These are phyloP conservation scores for Taphrina populina DNA, from an alignment of 1,139 yeast genomes.

Conservation along the genomic window DNA sequence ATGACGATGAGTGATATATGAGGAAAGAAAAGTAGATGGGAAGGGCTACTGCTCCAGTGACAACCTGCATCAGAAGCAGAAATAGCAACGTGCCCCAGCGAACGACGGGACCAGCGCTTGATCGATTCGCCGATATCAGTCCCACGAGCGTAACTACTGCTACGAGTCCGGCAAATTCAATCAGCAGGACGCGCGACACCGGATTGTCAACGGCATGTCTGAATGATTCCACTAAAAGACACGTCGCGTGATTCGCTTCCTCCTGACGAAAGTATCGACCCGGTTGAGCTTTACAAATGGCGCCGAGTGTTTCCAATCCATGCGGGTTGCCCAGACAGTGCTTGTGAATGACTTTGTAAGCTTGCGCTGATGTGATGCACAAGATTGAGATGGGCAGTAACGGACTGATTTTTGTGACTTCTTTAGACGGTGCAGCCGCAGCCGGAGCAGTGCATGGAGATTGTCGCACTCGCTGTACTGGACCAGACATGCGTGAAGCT, in stretches of 20 bases:
- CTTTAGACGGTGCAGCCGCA: neutral
- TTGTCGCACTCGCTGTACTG: no score
- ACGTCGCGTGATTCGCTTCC: constrained; percentile 1
- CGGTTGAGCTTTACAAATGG: neutral
- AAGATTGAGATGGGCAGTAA: constrained; percentile 24
- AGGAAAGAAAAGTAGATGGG: constrained; percentile 21
- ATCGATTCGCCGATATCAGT: constrained; percentile 18
- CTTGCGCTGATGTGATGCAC: constrained; percentile 10
- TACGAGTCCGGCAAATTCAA: constrained; percentile 8
- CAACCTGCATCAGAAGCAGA: constrained; percentile 8
- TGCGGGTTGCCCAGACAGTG: constrained; percentile 3
- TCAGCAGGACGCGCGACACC: constrained; percentile 1
- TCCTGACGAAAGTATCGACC: constrained; percentile 4
- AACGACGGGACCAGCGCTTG: constrained; percentile 20
- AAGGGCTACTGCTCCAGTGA: constrained; percentile 9
- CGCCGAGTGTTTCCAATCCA: neutral
- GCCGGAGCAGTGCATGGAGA: no score
- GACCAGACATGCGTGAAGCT: no score
- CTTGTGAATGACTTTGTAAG: constrained; percentile 16
- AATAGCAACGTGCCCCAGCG: constrained; percentile 12
- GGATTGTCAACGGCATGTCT: constrained; percentile 11
- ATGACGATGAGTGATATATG: constrained; percentile 12
- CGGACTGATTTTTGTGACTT: constrained; percentile 25
- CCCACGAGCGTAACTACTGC: constrained; percentile 15
- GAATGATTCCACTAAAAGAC: constrained; percentile 9